A percentile compares a stretch with the other conserved stretches of the same genome.
Evolutionary conservation across 345 rosid species (phyloP).

Genomic region (Linum lewisii): DNA sequence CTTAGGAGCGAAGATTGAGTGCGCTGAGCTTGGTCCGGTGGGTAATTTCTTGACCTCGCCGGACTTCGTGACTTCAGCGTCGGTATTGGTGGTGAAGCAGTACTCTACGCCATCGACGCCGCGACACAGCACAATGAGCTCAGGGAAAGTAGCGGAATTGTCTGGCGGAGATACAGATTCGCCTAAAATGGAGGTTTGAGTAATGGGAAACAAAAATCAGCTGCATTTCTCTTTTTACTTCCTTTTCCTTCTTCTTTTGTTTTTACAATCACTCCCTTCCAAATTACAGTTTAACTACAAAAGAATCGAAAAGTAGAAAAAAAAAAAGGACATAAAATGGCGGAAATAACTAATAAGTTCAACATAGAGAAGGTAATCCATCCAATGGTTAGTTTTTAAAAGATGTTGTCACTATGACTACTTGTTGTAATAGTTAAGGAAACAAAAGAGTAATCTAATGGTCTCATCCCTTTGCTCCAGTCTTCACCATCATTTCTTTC

Average conservation of each 20-base stretch:
- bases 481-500: too few relatives aligned
- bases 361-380: too few relatives aligned
- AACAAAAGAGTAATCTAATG: too few relatives aligned
- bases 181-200: neutral
- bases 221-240: too few relatives aligned
- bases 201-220: neutral
- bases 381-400: too few relatives aligned
- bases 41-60: constrained; percentile 37
- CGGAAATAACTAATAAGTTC: neutral
- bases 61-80: constrained; percentile 33
- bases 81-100: constrained; percentile 39
- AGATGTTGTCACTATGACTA: too few relatives aligned
- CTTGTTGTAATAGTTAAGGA: too few relatives aligned
- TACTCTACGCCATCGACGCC: constrained; percentile 5
- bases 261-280: too few relatives aligned
- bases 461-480: too few relatives aligned
- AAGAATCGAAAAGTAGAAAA: neutral
- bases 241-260: neutral
- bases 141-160: neutral
- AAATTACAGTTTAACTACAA: neutral
- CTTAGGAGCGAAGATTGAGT: constrained; percentile 23
- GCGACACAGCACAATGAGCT: constrained; percentile 1
- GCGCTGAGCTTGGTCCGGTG: constrained; percentile 41
- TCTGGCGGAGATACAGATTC: neutral
- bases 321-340: too few relatives aligned